These are phyloP conservation scores for Meripilus lineatus DNA, from an alignment of 1,284 basidiomycete genomes.

Conservation along the genomic window DNA sequence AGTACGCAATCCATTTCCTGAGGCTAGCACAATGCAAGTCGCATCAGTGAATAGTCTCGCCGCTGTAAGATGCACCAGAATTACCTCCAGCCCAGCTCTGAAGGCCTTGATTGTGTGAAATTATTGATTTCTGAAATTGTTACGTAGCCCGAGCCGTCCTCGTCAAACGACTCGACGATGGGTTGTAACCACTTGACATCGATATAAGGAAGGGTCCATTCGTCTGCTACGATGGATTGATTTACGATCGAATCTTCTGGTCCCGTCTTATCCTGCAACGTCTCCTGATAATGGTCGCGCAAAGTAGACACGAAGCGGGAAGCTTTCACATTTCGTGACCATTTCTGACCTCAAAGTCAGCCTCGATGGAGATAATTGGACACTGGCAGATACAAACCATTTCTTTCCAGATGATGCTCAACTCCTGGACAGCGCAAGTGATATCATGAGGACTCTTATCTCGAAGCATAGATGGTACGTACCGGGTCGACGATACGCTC, in stretches of 20 bases:
- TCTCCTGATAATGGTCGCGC: conserved; percentile 29
- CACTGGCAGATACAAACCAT: conserved; percentile 18
- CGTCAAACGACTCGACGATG: conserved; percentile 40
- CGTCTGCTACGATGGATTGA: conserved; percentile 14
- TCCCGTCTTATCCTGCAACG: conserved; percentile 3
- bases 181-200: conserved; percentile 36
- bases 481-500: too few species aligned
- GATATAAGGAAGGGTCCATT: conserved; percentile 40
- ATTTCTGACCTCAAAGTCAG: conserved; percentile 21
- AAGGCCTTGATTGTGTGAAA: conserved; percentile 26
- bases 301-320: conserved; percentile 31
- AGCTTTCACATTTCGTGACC: conserved; percentile 32
- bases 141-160: conserved; percentile 45
- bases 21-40: conserved; percentile 23
- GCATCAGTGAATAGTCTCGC: conserved; percentile 6
- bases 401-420: conserved; percentile 22
- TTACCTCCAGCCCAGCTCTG: conserved; percentile 23
- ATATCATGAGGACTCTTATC: too few species aligned
- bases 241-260: background rate
- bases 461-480: conserved; percentile 1
- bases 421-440: background rate
- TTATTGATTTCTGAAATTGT: conserved; percentile 44
- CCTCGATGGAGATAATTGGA: background rate
- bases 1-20: conserved; percentile 17
- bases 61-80: conserved; percentile 19